Percentiles rank a stretch among this genome's conserved stretches.
phyloP scores from a whole-genome alignment of 176 grass and related monocot species.

The Carex myosuroides region DNA sequence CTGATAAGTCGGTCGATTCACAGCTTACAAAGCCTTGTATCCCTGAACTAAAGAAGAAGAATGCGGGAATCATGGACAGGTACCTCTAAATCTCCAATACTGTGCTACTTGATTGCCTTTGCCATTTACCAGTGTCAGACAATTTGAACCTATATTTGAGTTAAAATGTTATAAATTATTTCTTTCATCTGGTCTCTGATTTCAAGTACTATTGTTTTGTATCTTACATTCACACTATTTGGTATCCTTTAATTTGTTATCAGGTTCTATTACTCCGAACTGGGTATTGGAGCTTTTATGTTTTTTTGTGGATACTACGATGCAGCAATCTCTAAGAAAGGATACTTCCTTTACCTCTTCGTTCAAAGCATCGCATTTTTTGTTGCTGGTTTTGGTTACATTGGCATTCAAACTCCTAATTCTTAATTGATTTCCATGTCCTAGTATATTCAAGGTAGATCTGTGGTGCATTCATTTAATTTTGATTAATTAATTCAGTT shows the following conservation, averaged over 20 bases:
- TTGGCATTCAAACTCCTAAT: slow-evolving; percentile 51
- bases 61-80: slow-evolving; percentile 36
- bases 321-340: slow-evolving; percentile 40
- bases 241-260: background rate
- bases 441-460: too few species aligned
- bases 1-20: background rate
- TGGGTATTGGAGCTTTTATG: slow-evolving; percentile 56
- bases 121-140: background rate
- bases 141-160: background rate
- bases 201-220: background rate
- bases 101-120: background rate
- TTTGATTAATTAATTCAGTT: too few species aligned
- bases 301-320: slow-evolving; percentile 57
- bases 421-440: background rate
- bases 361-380: slow-evolving; percentile 67
- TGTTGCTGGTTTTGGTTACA: slow-evolving; percentile 57
- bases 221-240: background rate
- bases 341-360: slow-evolving; percentile 78
- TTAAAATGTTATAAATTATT: background rate
- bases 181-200: background rate
- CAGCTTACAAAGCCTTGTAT: background rate
- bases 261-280: slow-evolving; percentile 68
- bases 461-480: too few species aligned
- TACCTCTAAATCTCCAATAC: background rate
- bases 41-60: slow-evolving; percentile 38